Conservation (phyloP, 1,284 basidiomycete species). For the Cutaneotrichosporon arboriforme region DNA sequence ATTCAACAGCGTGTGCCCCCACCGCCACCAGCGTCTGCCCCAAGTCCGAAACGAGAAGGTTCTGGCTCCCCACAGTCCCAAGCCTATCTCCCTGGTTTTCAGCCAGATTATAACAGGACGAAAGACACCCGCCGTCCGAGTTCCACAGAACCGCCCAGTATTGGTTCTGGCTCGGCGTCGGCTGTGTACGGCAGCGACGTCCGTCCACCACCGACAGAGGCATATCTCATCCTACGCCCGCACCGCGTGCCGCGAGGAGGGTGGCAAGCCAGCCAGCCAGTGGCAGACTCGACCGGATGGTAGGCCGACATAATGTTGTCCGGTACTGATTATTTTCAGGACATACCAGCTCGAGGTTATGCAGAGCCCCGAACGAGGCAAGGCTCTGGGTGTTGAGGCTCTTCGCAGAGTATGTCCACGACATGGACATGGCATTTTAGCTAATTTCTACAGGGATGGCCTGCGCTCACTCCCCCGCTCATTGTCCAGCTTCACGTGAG, state of each 20-base stretch:
- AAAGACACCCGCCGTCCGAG: conserved; percentile 5
- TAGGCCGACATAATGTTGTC: background rate
- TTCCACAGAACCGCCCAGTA: conserved; percentile 1
- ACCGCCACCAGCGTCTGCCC: conserved; percentile 12
- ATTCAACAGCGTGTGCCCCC: conserved; percentile 10
- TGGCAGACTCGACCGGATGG: conserved; percentile 13
- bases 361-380: conserved; percentile 16
- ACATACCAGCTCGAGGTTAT: conserved; percentile 13
- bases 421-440: background rate
- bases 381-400: conserved; percentile 16
- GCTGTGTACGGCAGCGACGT: conserved; percentile 9
- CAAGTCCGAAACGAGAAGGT: conserved; percentile 1
- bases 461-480: conserved; percentile 15
- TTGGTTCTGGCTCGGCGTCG: conserved; percentile 2
- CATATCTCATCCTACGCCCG: conserved; percentile 16
- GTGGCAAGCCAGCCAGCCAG: conserved; percentile 3
- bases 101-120: conserved; percentile 16
- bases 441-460: conserved; percentile 14
- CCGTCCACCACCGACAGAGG: conserved; percentile 15
- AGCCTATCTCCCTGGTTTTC: conserved; percentile 13
- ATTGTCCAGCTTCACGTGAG: conserved; percentile 17
- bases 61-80: background rate
- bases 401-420: conserved; percentile 17
- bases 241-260: conserved; percentile 16
- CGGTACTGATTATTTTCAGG: conserved; percentile 3